Base-by-base conservation (phyloP, 2,329 filamentous ascomycete genomes). In the Ophiostoma piceae region DNA sequence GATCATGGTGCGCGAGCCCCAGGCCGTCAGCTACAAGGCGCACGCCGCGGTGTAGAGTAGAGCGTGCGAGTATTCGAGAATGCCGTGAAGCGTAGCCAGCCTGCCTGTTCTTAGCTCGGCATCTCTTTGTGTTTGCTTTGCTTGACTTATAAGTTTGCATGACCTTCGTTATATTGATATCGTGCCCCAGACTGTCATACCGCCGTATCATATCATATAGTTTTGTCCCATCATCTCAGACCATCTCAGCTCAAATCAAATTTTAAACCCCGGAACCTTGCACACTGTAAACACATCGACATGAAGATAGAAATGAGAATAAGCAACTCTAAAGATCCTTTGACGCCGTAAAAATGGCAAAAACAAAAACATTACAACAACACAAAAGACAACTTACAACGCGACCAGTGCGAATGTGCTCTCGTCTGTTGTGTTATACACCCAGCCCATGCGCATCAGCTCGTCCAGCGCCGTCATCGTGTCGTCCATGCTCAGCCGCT, bases 371-470 rank as follows among this genome's bases (percentile, higher is more conserved):
- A 22, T 39, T 19, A 32, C 16, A 32, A 7, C 35, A 12, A 11
- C n/a, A 57, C 9, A 12, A 57, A 22, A 26, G 3, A 57, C 51
- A n/a, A 57, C 51, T n/a, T 8, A 22, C 54, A 29, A 66, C n/a
- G 67, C 68, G 54, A 73, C 64, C 12, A 73, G n/a, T 4, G 69
- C 72, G 70, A 73, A 98, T 0, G 94, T 98, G 79, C 92, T 86
- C 76, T 98, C 94, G 79, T 98, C 93, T 7, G 96, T 85, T 11
- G 96, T 99, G 37, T 92, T 92, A 80, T 92, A 99, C 73, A 97
- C 92, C 75, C 92, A 77, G 39, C 93, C 92, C 69, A 87, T 80
- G 1, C 83, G 83, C 62, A 92, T 79, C 76, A 99, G 79, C 79
- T 98, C 93, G 75, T 97, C 92, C 11, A 91, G 88, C n/a, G 88